Base-by-base conservation (phyloP, 495 filamentous ascomycete genomes). In the Sporormia fimetaria region DNA sequence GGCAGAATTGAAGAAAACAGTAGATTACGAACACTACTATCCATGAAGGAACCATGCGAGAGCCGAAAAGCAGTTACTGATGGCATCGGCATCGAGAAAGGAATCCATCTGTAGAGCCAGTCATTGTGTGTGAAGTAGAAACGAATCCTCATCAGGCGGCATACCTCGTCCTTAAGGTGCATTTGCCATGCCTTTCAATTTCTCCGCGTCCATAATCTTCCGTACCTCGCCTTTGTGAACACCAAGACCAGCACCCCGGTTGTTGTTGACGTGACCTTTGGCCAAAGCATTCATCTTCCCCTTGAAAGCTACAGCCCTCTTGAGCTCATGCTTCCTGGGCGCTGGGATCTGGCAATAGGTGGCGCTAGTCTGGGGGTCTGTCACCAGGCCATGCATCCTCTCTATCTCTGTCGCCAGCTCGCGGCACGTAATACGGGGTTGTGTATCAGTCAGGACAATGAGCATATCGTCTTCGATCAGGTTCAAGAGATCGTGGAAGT, bases 401-500 rank as follows among this genome's bases (percentile, higher is more conserved):
- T 26, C 18, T 6, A 38, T 16, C 9, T 4, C 10, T 16, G 11
- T 5, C 17, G 27, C 9, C 14, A 38, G 17, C 4, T 6, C 9
- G 11, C 9, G 6, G 6, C 6, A 38, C 10, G 11, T 10, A 11
- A 38, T 38, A 11, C 35, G 4, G 4, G 9, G 4, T 16, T 16
- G 8, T 12, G 4, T 23, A 5, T 24, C 7, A 5, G 18, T 6
- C 12, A 6, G 4, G 22, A 38, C 35, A 8, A 38, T 12, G 11
- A 38, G 20, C 35, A 38, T 38, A 7, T 26, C 18, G 4, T 26
- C 9, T 12, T 38, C 21, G 15, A 38, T 38, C 4, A 38, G 20
- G 17, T 38, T 23, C 14, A 38, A 26, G 18, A 38, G 35, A 6
- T 38, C 35, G 15, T 38, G 35, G 22, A 38, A 14, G 15, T 38